Evolutionary conservation across 805 yeast genomes (phyloP), one percentile per base, ranked within the genome.

Genomic region (Blastobotrys terrestris): DNA sequence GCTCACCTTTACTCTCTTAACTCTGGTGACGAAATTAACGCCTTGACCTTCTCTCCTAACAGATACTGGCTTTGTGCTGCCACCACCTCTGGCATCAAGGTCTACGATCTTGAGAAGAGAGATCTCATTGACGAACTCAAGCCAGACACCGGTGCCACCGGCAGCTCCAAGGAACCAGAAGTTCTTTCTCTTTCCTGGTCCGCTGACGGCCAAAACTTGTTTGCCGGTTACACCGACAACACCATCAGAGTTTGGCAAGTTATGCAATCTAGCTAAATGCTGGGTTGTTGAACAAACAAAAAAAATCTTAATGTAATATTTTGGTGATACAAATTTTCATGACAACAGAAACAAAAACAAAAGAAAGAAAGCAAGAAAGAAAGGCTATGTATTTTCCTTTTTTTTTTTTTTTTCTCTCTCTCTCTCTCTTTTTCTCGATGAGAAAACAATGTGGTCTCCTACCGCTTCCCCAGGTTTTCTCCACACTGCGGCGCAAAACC

Each of bases 51-150:
- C 96, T 92, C 98, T 76, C 99, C 99, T 80, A 88, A 88, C 95
- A 91, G 99, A 86, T 94, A 88, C 95, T 94, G 99, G 99, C 87
- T 94, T 77, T 92, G 96, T 75, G 99, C 98, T 79, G 98, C 99
- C 72, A 94, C 99, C 69, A 79, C 97, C 64, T 79, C 96, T 65
- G 94, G 97, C 72, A 89, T 94, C 83, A 92, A 91, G 87, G 85
- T 94, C 83, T 94, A 84, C 88, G 88, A 91, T 85, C 85, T 94
- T 76, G 94, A 90, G 80, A 91, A 87, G 79, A 85, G 95, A 79
- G 79, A 79, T 68, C 81, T 91, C 75, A 87, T 90, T 77, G 98
- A 91, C 72, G 97, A 91, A 81, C 87, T 94, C 78, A 91, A 87
- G 80, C 97, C 98, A 74, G 98, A 94, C 80, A 88, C 89, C 73